phyloP scores from a whole-genome alignment of 2,329 filamentous ascomycete genomes.

The Proliferodiscus dingleyae region DNA sequence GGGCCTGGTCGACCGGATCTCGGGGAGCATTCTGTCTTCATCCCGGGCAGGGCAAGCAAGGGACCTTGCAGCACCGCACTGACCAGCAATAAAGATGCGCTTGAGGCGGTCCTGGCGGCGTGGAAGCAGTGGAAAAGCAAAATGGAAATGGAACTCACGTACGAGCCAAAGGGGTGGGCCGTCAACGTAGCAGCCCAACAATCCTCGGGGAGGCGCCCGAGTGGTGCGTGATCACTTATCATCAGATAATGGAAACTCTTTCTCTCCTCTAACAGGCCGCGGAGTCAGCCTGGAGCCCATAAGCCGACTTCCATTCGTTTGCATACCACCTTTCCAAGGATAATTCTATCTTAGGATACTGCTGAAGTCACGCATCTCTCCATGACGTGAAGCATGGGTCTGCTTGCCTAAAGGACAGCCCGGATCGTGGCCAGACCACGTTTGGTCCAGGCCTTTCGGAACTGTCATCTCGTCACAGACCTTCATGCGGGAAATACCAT shows the following conservation, averaged over 20 bases:
- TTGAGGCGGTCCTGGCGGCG: not conserved
- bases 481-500: conserved; percentile 9
- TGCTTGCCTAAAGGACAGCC: not conserved
- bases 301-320: too few relatives aligned
- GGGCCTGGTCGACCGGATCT: conserved; percentile 1
- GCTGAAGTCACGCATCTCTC: too few relatives aligned
- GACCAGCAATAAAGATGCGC: not conserved
- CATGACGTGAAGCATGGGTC: too few relatives aligned
- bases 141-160: not conserved
- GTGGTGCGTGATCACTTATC: too few relatives aligned
- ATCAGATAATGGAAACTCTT: too few relatives aligned
- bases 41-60: not conserved
- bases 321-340: too few relatives aligned
- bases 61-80: not conserved
- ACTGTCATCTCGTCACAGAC: conserved; percentile 12
- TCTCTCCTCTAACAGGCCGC: too few relatives aligned
- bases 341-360: too few relatives aligned
- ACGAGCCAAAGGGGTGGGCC: not conserved
- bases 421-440: conserved; percentile 2
- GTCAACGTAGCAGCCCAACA: not conserved
- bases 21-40: conserved; percentile 1
- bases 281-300: too few relatives aligned
- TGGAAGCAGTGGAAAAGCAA: too few relatives aligned
- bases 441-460: conserved; percentile 1
- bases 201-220: not conserved